A percentile compares a stretch with the other conserved stretches of the same genome.
phyloP scores from a whole-genome alignment of 2,329 filamentous ascomycete genomes.

The Shiraia sp. region DNA sequence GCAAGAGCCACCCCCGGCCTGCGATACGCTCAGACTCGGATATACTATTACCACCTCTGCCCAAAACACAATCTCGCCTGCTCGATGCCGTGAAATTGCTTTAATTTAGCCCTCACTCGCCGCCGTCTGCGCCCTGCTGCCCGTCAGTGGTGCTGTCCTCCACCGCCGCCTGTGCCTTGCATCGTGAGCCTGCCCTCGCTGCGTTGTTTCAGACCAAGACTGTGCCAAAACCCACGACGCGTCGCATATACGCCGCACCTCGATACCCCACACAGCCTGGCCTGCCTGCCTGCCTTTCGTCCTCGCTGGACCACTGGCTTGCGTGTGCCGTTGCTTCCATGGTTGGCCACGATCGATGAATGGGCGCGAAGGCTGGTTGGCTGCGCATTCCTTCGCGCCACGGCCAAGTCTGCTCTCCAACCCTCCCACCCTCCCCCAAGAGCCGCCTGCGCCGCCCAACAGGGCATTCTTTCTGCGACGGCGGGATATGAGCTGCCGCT shows the following conservation, averaged over 20 bases:
- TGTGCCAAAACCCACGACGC: slow-evolving; percentile 20
- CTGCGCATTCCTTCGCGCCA: slow-evolving; percentile 19
- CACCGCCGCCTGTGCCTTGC: slow-evolving; percentile 7
- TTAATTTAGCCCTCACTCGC: slow-evolving; percentile 14
- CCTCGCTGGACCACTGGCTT: background rate
- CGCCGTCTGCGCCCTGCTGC: background rate
- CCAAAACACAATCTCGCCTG: slow-evolving; percentile 5
- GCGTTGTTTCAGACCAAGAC: slow-evolving; percentile 20
- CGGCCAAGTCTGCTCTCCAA: slow-evolving; percentile 15
- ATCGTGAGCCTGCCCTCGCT: slow-evolving; percentile 4
- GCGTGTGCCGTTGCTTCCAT: slow-evolving; percentile 6
- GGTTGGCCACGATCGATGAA: slow-evolving; percentile 5
- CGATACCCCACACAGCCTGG: slow-evolving; percentile 9
- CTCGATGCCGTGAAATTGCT: slow-evolving; percentile 17
- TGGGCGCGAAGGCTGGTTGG: slow-evolving; percentile 13
- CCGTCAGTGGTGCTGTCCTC: slow-evolving; percentile 6
- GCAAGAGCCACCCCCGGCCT: slow-evolving; percentile 4
- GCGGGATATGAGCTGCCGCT: slow-evolving; percentile 14
- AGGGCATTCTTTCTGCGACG: slow-evolving; percentile 13
- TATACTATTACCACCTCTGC: slow-evolving; percentile 2
- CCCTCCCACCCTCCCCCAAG: slow-evolving; percentile 6
- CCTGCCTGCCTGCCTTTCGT: too few relatives aligned
- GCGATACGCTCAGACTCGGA: slow-evolving; percentile 32
- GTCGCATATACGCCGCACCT: slow-evolving; percentile 16
- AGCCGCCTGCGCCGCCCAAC: slow-evolving; percentile 4